Evolutionary conservation across 2,329 filamentous ascomycete species (phyloP).

Genomic region (Aquanectria penicillioides): DNA sequence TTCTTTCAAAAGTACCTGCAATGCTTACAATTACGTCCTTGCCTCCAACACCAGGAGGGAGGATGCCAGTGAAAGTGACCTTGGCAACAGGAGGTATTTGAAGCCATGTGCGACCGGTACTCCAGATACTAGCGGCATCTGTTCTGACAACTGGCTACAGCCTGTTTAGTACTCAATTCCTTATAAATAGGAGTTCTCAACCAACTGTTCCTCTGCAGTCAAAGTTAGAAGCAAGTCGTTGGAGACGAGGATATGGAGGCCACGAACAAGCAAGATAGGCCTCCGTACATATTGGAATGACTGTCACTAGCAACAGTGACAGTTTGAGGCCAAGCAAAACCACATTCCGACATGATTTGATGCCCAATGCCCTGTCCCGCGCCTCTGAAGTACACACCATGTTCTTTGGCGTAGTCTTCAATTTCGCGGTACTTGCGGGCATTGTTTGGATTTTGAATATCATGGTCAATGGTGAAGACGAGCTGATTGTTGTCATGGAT

Average conservation of each 20-base stretch:
- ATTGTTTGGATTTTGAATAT: conserved; percentile 82
- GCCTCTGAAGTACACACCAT: conserved; percentile 81
- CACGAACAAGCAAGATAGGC: conserved; percentile 23
- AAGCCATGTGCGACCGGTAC: conserved; percentile 86
- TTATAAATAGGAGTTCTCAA: too few relatives aligned
- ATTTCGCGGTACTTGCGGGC: conserved; percentile 86
- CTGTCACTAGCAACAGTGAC: conserved; percentile 81
- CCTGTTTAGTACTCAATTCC: too few relatives aligned
- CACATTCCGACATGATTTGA: conserved; percentile 91
- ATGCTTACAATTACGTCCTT: conserved; percentile 97
- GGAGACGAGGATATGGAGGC: too few relatives aligned
- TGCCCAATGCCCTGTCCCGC: conserved; percentile 87
- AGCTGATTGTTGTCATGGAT: conserved; percentile 77
- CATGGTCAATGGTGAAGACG: conserved; percentile 87
- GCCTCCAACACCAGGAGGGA: conserved; percentile 84
- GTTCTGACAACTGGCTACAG: conserved; percentile 85
- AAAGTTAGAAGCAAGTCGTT: too few relatives aligned
- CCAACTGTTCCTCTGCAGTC: too few relatives aligned
- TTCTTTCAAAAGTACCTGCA: too few relatives aligned
- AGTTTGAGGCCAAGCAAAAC: conserved; percentile 86
- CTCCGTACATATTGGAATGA: conserved; percentile 85
- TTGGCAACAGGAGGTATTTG: conserved; percentile 86
- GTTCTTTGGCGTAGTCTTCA: conserved; percentile 80
- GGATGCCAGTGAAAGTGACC: conserved; percentile 78
- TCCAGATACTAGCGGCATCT: conserved; percentile 88